phyloP scores from a whole-genome alignment of 2,329 filamentous ascomycete species.

The Rhynchosporium secalis region DNA sequence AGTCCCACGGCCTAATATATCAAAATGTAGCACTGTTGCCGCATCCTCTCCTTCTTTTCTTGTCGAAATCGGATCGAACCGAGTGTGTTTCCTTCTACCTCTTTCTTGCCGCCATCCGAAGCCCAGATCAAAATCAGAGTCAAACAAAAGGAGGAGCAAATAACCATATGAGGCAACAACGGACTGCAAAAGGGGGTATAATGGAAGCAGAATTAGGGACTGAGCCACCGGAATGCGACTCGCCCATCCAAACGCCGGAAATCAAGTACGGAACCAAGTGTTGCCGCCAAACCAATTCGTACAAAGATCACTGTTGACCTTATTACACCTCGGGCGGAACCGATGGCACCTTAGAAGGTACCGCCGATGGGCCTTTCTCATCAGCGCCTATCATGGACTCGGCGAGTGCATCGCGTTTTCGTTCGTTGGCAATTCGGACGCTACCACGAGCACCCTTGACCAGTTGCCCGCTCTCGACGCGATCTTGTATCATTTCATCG shows the following conservation, averaged over 20 bases:
- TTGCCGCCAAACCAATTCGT: constrained; percentile 15
- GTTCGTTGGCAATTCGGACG: constrained; percentile 57
- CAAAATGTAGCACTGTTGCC: constrained; percentile 12
- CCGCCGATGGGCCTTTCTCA: constrained; percentile 18
- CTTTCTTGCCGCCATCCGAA: neutral
- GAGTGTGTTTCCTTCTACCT: constrained; percentile 3
- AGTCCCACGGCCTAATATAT: neutral
- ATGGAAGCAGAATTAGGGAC: constrained; percentile 28
- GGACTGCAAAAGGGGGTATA: constrained; percentile 28
- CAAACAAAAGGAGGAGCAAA: constrained; percentile 23
- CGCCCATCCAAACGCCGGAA: constrained; percentile 16
- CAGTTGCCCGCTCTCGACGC: constrained; percentile 73
- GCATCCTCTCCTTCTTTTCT: constrained; percentile 11
- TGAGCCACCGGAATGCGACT: neutral
- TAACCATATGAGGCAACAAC: constrained; percentile 18
- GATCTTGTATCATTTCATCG: constrained; percentile 94
- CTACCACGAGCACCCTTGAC: constrained; percentile 67
- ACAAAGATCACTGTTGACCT: constrained; percentile 12
- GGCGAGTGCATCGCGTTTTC: constrained; percentile 36
- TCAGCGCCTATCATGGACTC: constrained; percentile 22
- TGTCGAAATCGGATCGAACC: neutral
- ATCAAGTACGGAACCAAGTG: constrained; percentile 1
- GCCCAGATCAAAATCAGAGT: neutral
- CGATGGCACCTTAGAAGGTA: constrained; percentile 19
- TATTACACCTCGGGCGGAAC: constrained; percentile 21